Evolutionary conservation across 768 basidiomycete genomes (phyloP), one percentile per base, ranked within the genome.

Genomic region (Nidularia pulvinata): DNA sequence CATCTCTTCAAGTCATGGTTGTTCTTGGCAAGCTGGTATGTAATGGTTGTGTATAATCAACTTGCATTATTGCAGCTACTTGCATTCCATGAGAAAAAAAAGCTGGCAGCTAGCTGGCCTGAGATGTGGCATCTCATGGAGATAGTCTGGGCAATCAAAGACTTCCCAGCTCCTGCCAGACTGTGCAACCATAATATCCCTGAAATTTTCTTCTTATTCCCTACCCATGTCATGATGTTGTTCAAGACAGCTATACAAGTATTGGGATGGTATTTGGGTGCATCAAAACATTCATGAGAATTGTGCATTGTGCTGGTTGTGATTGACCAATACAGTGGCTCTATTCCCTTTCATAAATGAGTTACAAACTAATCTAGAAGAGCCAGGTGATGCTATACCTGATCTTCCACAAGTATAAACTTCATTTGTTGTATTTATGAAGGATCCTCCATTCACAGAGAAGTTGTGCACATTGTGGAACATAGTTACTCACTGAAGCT

Each of bases 121-220:
- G 14, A n/a, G 1, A 46, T 4, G 19, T 30, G 4, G 36, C 39
- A 50, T 2, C 33, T 22, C 16, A 49, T 50, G 0, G 50, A 33
- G 7, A 55, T 9, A 13, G 57, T 55, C 33, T 54, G 56, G 3
- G 56, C 52, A 43, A 57, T 57, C 4, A 46, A 52, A 42, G 39
- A 42, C 39, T 22, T 58, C 1, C 57, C 57, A 5, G 46, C 50
- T 5, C 57, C 54, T 1, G 48, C 51, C 13, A 53, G 51, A 6
- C 54, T 53, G 19, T 54, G 37, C 1, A 57, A 9, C 53, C 57
- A 57, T 7, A 57, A 32, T 4, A 55, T 36, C 7, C 7, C 6
- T 33, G 36, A 10, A 7, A n/a, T n/a, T 32, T 49, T 1, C 13
- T 10, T 13, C 9, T 11, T 37, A 43, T 11, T 6, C 3, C 16